phyloP scores from a whole-genome alignment of 2,329 filamentous ascomycete genomes.

The Talaromyces sp. region DNA sequence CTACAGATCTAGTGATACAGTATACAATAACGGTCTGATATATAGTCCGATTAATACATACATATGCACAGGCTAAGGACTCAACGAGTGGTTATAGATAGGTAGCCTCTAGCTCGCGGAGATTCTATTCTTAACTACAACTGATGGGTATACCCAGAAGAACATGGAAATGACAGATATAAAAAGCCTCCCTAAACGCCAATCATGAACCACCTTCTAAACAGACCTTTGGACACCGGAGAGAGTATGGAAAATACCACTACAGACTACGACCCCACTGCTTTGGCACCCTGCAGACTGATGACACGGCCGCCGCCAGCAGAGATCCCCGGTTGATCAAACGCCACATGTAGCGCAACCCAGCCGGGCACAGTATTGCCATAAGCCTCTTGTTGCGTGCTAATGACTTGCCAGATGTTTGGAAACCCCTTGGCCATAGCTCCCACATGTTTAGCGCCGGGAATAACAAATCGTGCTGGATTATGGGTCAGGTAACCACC shows the following conservation, averaged over 20 bases:
- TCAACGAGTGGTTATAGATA: background rate
- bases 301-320: slow-evolving; percentile 52
- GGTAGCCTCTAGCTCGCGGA: background rate
- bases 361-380: slow-evolving; percentile 66
- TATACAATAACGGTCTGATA: too few species aligned
- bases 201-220: background rate
- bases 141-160: background rate
- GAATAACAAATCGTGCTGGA: slow-evolving; percentile 73
- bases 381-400: slow-evolving; percentile 55
- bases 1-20: background rate
- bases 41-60: background rate
- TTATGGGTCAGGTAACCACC: slow-evolving; percentile 79
- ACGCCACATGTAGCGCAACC: slow-evolving; percentile 45
- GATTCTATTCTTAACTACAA: background rate
- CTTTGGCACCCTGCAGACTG: slow-evolving; percentile 52
- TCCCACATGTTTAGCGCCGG: slow-evolving; percentile 55
- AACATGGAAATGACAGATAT: background rate
- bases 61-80: background rate
- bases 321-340: background rate
- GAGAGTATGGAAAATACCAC: background rate
- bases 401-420: slow-evolving; percentile 64
- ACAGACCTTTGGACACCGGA: too few species aligned
- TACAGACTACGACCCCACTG: slow-evolving; percentile 38
- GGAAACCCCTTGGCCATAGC: slow-evolving; percentile 59
- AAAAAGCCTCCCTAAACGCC: background rate